Percentiles rank a stretch among this genome's conserved stretches.
phyloP scores from a whole-genome alignment of 1,139 yeast species.

The Hemisphaericaspora xylofermentans region DNA sequence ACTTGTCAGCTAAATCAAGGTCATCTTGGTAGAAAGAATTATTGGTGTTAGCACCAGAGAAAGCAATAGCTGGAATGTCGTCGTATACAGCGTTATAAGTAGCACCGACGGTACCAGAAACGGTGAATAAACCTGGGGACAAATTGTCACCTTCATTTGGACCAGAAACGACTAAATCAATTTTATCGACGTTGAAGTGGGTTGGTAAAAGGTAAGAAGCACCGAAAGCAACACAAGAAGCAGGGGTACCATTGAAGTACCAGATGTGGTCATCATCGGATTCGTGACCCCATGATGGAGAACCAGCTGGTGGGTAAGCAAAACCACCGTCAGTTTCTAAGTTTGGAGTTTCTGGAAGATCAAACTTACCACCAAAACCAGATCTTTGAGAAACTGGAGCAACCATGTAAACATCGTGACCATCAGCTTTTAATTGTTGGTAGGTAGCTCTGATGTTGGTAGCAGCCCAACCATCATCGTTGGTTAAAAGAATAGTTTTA shows the following conservation, averaged over 20 bases:
- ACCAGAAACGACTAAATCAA: slow-evolving; percentile 46
- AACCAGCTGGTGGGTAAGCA: slow-evolving; percentile 39
- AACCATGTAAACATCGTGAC: slow-evolving; percentile 51
- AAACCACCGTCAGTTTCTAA: slow-evolving; percentile 45
- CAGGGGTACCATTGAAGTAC: slow-evolving; percentile 53
- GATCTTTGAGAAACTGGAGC: slow-evolving; percentile 63
- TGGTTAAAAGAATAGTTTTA: slow-evolving; percentile 37
- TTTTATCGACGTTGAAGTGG: slow-evolving; percentile 30
- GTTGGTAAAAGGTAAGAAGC: slow-evolving; percentile 42
- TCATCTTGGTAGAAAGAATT: slow-evolving; percentile 43
- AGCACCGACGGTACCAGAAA: slow-evolving; percentile 49
- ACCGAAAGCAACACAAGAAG: slow-evolving; percentile 43
- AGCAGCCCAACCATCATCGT: slow-evolving; percentile 61
- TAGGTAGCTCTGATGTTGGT: slow-evolving; percentile 62
- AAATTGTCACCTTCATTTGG: slow-evolving; percentile 49
- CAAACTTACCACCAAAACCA: slow-evolving; percentile 58
- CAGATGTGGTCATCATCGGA: slow-evolving; percentile 41
- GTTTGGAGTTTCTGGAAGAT: slow-evolving; percentile 40
- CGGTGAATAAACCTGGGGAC: slow-evolving; percentile 37
- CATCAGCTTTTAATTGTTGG: slow-evolving; percentile 52
- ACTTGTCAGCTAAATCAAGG: slow-evolving; percentile 30
- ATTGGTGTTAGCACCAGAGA: slow-evolving; percentile 44
- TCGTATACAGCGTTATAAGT: slow-evolving; percentile 44
- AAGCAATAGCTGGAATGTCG: slow-evolving; percentile 43
- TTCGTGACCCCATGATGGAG: slow-evolving; percentile 51